Evolutionary conservation across 2,329 filamentous ascomycete genomes (phyloP).

Genomic region (Trichoderma atrobrunneum): DNA sequence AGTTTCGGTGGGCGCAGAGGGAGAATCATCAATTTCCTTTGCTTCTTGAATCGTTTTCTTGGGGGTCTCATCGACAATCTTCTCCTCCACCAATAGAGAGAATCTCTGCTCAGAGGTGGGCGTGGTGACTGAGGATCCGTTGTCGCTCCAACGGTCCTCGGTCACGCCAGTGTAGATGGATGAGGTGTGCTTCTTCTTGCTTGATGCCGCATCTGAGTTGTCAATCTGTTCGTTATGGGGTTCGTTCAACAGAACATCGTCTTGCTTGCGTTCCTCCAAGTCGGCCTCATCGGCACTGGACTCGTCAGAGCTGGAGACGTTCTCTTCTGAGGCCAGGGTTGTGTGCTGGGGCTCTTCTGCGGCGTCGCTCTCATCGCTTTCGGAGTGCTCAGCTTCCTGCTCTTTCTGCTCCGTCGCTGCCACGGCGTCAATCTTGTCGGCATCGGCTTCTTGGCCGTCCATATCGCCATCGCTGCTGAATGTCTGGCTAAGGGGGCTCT

Average conservation of each 20-base stretch:
- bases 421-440: neutral
- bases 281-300: neutral
- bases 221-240: slow-evolving; percentile 27
- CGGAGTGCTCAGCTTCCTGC: neutral
- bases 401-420: neutral
- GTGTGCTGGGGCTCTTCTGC: neutral
- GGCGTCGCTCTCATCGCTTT: neutral
- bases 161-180: slow-evolving; percentile 39
- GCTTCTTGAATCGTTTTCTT: slow-evolving; percentile 28
- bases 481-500: slow-evolving; percentile 51
- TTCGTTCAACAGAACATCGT: neutral
- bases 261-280: neutral
- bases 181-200: slow-evolving; percentile 38
- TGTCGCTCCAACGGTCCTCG: slow-evolving; percentile 38
- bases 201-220: slow-evolving; percentile 28
- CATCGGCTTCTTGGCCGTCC: slow-evolving; percentile 21
- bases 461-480: slow-evolving; percentile 39
- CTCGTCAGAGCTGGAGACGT: neutral
- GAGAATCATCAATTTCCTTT: slow-evolving; percentile 14
- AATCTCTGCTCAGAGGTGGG: slow-evolving; percentile 38
- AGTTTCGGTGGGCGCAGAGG: slow-evolving; percentile 2
- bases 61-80: slow-evolving; percentile 32
- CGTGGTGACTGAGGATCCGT: slow-evolving; percentile 38
- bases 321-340: neutral
- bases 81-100: slow-evolving; percentile 33